These are phyloP conservation scores for Hypericum androsaemum DNA, from an alignment of 345 rosid genomes.

Conservation along the genomic window DNA sequence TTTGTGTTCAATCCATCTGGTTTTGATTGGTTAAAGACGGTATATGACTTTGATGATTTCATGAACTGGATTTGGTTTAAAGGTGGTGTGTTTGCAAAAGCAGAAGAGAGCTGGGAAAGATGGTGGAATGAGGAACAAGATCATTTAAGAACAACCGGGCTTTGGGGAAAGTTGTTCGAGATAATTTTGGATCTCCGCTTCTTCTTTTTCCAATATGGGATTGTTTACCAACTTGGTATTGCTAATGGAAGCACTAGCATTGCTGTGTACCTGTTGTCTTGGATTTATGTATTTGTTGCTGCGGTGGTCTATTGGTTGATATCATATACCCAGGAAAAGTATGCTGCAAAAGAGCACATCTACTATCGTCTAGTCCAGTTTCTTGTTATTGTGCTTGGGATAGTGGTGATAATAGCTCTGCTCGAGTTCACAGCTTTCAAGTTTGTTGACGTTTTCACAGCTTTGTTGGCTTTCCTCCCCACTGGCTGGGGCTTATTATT, in stretches of 20 bases:
- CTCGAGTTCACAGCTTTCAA: constrained; percentile 52
- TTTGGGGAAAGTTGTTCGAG: constrained; percentile 72
- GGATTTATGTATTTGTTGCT: constrained; percentile 56
- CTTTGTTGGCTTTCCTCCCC: constrained; percentile 79
- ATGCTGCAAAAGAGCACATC: constrained; percentile 67
- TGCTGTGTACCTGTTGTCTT: constrained; percentile 67
- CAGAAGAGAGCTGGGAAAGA: constrained; percentile 88
- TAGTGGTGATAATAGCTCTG: constrained; percentile 51
- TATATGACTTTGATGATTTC: constrained; percentile 81
- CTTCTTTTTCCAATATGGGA: constrained; percentile 85
- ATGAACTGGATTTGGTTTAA: constrained; percentile 82
- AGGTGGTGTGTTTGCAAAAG: constrained; percentile 76
- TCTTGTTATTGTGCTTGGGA: constrained; percentile 45
- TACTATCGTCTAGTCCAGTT: constrained; percentile 85
- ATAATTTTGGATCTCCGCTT: constrained; percentile 76
- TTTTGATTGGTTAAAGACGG: constrained; percentile 91
- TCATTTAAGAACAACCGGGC: constrained; percentile 70
- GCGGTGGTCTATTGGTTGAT: constrained; percentile 45
- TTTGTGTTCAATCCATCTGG: constrained; percentile 91
- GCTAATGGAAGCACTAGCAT: constrained; percentile 44
- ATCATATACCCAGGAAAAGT: constrained; percentile 58
- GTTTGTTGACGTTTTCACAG: constrained; percentile 58
- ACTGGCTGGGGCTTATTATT: constrained; percentile 82
- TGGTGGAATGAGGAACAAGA: constrained; percentile 98
- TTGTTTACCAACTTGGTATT: constrained; percentile 73